Conservation (phyloP, 805 yeast species). For the Kazachstania psychrophila region DNA sequence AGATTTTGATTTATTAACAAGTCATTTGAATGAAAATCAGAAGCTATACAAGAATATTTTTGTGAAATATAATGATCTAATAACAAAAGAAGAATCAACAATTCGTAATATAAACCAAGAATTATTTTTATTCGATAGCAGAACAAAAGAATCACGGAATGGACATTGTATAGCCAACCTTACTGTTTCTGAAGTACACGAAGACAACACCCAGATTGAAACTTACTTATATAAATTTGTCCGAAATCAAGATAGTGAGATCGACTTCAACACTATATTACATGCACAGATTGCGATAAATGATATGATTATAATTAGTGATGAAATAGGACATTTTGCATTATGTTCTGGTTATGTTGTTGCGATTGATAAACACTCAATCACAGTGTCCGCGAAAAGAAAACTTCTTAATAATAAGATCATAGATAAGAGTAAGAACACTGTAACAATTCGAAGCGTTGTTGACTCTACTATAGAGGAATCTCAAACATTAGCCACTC, state of each 20-base stretch:
- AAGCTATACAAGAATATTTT: conserved; percentile 46
- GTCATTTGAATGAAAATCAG: conserved; percentile 34
- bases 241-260: conserved; percentile 1
- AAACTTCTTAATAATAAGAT: conserved; percentile 36
- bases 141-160: conserved; percentile 48
- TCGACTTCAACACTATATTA: conserved; percentile 15
- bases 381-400: conserved; percentile 47
- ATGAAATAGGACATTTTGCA: conserved; percentile 69
- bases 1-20: conserved; percentile 41
- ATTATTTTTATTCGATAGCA: conserved; percentile 45
- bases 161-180: conserved; percentile 54
- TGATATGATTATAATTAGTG: conserved; percentile 69
- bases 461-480: conserved; percentile 5
- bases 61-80: conserved; percentile 60
- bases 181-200: conserved; percentile 29
- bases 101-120: conserved; percentile 45
- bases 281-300: conserved; percentile 42
- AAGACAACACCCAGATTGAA: conserved; percentile 13
- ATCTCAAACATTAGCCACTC: conserved; percentile 26
- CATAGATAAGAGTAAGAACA: conserved; percentile 4
- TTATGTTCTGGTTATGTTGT: conserved; percentile 54
- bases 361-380: conserved; percentile 32
- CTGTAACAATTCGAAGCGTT: conserved; percentile 11
- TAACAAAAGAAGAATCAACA: conserved; percentile 66
- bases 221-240: conserved; percentile 42